phyloP scores from a whole-genome alignment of 441 rosid genomes.

The Pelargonium exstipulatum region DNA sequence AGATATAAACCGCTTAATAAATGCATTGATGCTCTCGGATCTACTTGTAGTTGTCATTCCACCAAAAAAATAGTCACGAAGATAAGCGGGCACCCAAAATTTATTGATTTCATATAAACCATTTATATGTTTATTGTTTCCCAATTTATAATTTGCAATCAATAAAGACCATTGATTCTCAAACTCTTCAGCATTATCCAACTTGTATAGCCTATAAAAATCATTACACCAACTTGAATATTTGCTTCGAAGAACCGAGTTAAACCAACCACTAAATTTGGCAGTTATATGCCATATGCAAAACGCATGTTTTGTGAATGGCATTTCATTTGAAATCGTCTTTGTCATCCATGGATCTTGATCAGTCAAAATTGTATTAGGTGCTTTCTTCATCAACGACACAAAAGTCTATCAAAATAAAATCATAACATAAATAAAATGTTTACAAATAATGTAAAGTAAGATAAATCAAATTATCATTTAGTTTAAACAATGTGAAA shows the following conservation, averaged over 20 bases:
- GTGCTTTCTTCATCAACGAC: background rate
- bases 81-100: slow-evolving; percentile 12
- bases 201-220: background rate
- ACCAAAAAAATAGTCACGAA: background rate
- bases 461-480: background rate
- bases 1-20: background rate
- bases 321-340: background rate
- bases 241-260: background rate
- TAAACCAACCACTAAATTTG: slow-evolving; percentile 11
- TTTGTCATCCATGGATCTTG: background rate
- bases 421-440: too few species aligned
- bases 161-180: background rate
- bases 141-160: background rate
- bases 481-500: background rate
- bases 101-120: background rate
- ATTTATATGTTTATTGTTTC: background rate
- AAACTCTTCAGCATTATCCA: background rate
- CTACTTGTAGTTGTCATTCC: background rate
- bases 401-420: background rate
- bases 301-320: background rate
- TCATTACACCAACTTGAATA: background rate
- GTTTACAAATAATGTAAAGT: background rate
- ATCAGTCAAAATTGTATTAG: slow-evolving; percentile 5
- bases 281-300: slow-evolving; percentile 6
- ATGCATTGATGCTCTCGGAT: slow-evolving; percentile 2